These are phyloP conservation scores for Aspergillus persii DNA, from an alignment of 2,329 filamentous ascomycete species.

Conservation along the genomic window DNA sequence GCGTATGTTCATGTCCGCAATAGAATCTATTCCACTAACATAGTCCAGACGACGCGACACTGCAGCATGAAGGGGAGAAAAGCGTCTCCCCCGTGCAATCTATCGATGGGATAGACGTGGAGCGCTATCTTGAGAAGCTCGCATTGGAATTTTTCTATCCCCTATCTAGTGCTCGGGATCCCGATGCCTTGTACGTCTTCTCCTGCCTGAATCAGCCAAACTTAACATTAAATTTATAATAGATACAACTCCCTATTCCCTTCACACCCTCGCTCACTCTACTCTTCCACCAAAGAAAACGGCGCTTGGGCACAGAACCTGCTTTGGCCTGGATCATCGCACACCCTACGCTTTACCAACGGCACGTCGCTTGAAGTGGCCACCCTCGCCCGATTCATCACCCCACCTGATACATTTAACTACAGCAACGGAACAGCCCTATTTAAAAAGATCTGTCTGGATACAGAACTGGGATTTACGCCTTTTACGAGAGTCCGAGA, in stretches of 20 bases:
- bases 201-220: neutral
- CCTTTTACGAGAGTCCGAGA: neutral
- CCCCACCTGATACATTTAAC: neutral
- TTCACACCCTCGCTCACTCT: neutral
- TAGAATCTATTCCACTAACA: neutral
- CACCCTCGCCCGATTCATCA: neutral
- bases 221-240: neutral
- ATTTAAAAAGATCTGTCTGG: neutral
- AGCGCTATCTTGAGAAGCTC: neutral
- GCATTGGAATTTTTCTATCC: neutral
- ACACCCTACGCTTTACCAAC: neutral
- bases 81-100: neutral
- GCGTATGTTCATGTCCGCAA: neutral
- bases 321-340: neutral
- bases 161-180: neutral
- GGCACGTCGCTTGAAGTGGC: neutral
- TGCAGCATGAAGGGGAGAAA: conserved; percentile 1
- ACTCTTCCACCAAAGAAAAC: neutral
- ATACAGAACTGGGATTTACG: neutral
- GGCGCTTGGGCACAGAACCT: neutral
- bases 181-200: neutral
- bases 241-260: neutral
- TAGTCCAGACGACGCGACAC: neutral
- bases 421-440: neutral
- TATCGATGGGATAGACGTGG: neutral